These are phyloP conservation scores for Paramecium pentaurelia DNA, from an alignment of 73 alveolate species.

Conservation along the genomic window DNA sequence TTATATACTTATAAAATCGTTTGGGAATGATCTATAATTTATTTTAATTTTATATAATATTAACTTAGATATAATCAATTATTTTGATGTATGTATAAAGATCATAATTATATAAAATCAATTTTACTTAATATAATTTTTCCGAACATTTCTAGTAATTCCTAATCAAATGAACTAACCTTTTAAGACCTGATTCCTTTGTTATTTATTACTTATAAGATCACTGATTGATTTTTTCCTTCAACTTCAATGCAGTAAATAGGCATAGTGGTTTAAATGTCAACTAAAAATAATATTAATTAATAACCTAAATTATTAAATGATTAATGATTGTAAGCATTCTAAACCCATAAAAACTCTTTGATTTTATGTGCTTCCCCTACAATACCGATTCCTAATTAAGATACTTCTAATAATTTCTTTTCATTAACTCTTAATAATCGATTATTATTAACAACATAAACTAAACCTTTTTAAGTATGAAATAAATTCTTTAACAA, in stretches of 20 bases:
- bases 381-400: conserved; percentile 4
- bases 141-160: conserved; percentile 34
- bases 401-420: neutral
- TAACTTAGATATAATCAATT: too few relatives aligned
- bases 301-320: conserved; percentile 4
- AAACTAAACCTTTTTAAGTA: conserved; percentile 28
- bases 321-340: conserved; percentile 34
- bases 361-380: conserved; percentile 17
- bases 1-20: too few relatives aligned
- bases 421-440: neutral
- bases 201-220: neutral
- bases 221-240: neutral
- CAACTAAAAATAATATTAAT: neutral
- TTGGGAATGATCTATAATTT: too few relatives aligned
- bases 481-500: neutral
- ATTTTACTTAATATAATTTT: conserved; percentile 18
- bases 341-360: neutral
- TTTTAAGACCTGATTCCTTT: conserved; percentile 6
- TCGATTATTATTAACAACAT: neutral
- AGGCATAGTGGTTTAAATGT: conserved; percentile 32
- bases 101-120: neutral
- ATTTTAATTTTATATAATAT: too few relatives aligned
- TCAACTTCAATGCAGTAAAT: neutral
- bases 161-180: conserved; percentile 33
- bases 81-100: neutral